Conservation (phyloP, 257 asterid genomes). For the Solanum lycopersicoides region DNA sequence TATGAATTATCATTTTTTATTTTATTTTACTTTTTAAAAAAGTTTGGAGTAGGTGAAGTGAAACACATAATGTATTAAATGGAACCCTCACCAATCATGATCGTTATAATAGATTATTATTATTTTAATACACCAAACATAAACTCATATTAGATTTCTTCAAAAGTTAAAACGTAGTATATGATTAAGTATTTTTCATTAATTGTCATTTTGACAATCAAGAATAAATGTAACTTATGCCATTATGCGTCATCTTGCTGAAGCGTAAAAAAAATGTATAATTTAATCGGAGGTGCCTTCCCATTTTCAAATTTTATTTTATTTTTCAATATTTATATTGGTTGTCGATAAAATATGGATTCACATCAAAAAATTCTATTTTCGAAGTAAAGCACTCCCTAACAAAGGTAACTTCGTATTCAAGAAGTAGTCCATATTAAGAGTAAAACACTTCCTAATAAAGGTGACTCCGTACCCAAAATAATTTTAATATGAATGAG, state of each 20-base stretch:
- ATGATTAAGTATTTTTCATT: neutral
- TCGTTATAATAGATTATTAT: neutral
- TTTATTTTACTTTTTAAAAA: too few relatives aligned
- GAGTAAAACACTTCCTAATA: too few relatives aligned
- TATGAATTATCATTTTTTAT: neutral
- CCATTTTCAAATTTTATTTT: neutral
- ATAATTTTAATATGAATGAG: too few relatives aligned
- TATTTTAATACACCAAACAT: neutral
- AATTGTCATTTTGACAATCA: neutral
- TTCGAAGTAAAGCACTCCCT: fast-evolving
- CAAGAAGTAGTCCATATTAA: too few relatives aligned
- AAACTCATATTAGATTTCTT: neutral
- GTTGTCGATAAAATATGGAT: too few relatives aligned
- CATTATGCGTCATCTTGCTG: neutral
- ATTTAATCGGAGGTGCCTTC: neutral
- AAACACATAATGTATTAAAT: too few relatives aligned
- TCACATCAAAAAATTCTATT: neutral
- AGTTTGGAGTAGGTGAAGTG: too few relatives aligned
- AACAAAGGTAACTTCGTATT: too few relatives aligned
- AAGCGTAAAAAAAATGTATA: neutral
- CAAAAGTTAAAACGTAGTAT: neutral
- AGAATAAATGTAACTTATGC: neutral
- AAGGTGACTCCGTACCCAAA: too few relatives aligned
- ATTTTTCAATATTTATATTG: too few relatives aligned
- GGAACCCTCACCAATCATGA: neutral